A percentile compares a stretch with the other conserved stretches of the same genome.
phyloP scores from a whole-genome alignment of 208 protist species.

The Trypanosoma mega region DNA sequence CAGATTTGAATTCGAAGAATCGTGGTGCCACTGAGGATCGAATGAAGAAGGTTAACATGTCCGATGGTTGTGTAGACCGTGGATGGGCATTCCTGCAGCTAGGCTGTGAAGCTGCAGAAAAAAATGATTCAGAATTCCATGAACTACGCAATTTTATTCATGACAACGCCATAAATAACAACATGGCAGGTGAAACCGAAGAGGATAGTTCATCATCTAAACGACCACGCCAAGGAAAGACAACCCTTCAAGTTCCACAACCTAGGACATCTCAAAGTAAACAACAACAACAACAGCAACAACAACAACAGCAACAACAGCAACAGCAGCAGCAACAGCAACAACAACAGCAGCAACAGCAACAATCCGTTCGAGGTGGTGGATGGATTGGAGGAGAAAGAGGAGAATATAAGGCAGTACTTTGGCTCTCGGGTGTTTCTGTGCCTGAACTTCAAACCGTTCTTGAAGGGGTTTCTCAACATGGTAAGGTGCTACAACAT shows the following conservation, averaged over 20 bases:
- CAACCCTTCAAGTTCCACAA: slow-evolving; percentile 53
- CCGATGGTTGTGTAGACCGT: slow-evolving; percentile 7
- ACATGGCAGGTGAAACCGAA: slow-evolving; percentile 24
- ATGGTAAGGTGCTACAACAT: slow-evolving; percentile 29
- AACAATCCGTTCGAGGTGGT: too few relatives aligned
- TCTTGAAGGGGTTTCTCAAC: slow-evolving; percentile 19
- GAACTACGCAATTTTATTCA: slow-evolving; percentile 34
- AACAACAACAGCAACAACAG: slow-evolving; percentile 31
- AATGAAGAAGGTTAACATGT: slow-evolving; percentile 13
- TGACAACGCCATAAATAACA: slow-evolving; percentile 33
- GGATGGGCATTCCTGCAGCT: slow-evolving; percentile 22
- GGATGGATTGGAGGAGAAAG: slow-evolving; percentile 8
- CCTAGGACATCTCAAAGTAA: slow-evolving; percentile 56
- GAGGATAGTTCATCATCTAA: slow-evolving; percentile 19
- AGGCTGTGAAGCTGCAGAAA: slow-evolving; percentile 14
- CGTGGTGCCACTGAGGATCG: slow-evolving; percentile 19
- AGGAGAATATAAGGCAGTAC: slow-evolving; percentile 26
- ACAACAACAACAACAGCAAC: slow-evolving; percentile 27
- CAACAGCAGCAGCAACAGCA: too few relatives aligned
- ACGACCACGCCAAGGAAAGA: slow-evolving; percentile 8
- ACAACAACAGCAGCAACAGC: slow-evolving; percentile 43
- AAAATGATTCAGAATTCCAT: slow-evolving; percentile 20
- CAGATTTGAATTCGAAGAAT: slow-evolving; percentile 13
- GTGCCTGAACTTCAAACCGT: slow-evolving; percentile 5
- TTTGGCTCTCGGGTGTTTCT: slow-evolving; percentile 26